Conservation (phyloP, 2,329 filamentous ascomycete species). For the Fusarium continuum region DNA sequence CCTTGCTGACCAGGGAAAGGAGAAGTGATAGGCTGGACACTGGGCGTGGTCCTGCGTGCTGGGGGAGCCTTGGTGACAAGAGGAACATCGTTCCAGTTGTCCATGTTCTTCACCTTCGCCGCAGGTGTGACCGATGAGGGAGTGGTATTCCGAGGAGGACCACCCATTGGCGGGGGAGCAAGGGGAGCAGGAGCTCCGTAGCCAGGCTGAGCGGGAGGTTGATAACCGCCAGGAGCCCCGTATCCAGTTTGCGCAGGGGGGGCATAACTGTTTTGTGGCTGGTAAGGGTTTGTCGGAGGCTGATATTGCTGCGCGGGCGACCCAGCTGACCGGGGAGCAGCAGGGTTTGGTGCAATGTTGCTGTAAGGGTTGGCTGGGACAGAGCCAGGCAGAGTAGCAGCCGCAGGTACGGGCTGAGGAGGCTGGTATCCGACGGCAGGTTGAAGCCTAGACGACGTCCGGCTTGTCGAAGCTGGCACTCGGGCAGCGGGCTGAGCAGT, state of each 20-base stretch:
- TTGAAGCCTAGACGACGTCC: slow-evolving; percentile 54
- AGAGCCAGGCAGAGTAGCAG: slow-evolving; percentile 34
- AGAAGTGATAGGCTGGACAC: slow-evolving; percentile 72
- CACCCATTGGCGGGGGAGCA: slow-evolving; percentile 49
- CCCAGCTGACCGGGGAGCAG: slow-evolving; percentile 32
- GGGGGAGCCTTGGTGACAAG: slow-evolving; percentile 76
- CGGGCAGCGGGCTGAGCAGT: slow-evolving; percentile 40
- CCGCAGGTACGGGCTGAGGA: slow-evolving; percentile 49
- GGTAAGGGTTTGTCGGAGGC: slow-evolving; percentile 50
- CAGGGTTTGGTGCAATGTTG: slow-evolving; percentile 51
- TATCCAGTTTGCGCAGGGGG: slow-evolving; percentile 51
- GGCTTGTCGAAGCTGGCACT: slow-evolving; percentile 43
- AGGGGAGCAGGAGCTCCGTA: slow-evolving; percentile 49
- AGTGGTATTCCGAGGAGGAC: slow-evolving; percentile 67
- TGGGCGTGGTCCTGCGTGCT: slow-evolving; percentile 79
- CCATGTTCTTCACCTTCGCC: slow-evolving; percentile 74
- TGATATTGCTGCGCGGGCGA: slow-evolving; percentile 49
- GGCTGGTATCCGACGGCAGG: slow-evolving; percentile 59
- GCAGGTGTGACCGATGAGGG: slow-evolving; percentile 73
- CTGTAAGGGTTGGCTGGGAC: slow-evolving; percentile 51
- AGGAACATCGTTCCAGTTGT: slow-evolving; percentile 95
- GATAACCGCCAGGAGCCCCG: slow-evolving; percentile 56
- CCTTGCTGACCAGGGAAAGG: slow-evolving; percentile 76
- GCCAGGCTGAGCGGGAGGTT: slow-evolving; percentile 57
- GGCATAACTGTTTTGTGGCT: slow-evolving; percentile 42